Percentiles rank a stretch among this genome's conserved stretches.
Evolutionary conservation across 371 early-diverging fungal species (phyloP).

Genomic region (Mucor mucedo): DNA sequence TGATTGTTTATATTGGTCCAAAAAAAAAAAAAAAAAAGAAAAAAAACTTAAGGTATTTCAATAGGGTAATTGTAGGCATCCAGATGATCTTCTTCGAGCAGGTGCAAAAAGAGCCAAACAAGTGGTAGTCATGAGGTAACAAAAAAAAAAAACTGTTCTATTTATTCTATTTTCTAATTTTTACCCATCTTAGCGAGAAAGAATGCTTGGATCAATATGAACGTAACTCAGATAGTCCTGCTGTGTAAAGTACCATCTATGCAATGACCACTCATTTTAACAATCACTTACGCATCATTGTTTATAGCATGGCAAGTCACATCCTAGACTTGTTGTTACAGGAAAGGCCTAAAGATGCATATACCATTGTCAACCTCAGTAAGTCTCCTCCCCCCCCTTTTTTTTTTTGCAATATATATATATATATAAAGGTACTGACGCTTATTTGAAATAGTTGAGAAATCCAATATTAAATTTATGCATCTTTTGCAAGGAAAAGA

Average conservation of each 20-base stretch:
- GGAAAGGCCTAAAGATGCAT: slow-evolving; percentile 26
- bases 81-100: slow-evolving; percentile 61
- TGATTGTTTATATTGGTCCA: background rate
- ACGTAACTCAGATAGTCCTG: slow-evolving; percentile 50
- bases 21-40: too few relatives aligned
- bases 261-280: too few relatives aligned
- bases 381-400: slow-evolving; percentile 4
- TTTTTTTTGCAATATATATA: background rate
- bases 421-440: too few relatives aligned
- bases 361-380: slow-evolving; percentile 37
- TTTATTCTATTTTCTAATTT: background rate
- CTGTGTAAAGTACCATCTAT: slow-evolving; percentile 36
- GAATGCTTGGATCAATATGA: slow-evolving; percentile 47
- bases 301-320: slow-evolving; percentile 39
- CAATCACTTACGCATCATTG: background rate
- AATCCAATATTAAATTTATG: slow-evolving; percentile 53
- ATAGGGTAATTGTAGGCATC: slow-evolving; percentile 61
- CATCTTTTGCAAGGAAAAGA: slow-evolving; percentile 43
- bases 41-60: background rate
- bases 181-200: slow-evolving; percentile 35
- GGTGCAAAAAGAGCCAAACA: slow-evolving; percentile 59
- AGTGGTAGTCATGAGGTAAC: slow-evolving; percentile 62
- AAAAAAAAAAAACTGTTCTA: background rate
- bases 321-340: slow-evolving; percentile 37
- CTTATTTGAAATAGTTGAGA: slow-evolving; percentile 32